Percentiles rank a stretch among this genome's conserved stretches.
These are phyloP conservation scores for Cocos nucifera DNA, from an alignment of 176 grass and related monocot genomes.

Conservation along the genomic window DNA sequence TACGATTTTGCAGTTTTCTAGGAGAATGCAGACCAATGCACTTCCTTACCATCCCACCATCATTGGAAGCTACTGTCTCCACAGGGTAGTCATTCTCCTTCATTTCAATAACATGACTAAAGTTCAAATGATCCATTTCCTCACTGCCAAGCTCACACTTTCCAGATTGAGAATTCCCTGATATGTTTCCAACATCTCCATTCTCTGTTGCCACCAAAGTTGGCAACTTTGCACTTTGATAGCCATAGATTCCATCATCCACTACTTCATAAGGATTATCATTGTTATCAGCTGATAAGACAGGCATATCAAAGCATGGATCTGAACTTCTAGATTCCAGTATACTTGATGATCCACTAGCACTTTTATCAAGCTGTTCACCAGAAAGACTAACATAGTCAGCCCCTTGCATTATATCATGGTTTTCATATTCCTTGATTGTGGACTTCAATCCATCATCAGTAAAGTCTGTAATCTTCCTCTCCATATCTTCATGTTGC, in stretches of 20 bases:
- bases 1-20: too few relatives aligned
- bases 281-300: slow-evolving; percentile 38
- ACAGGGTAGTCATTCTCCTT: slow-evolving; percentile 33
- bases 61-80: slow-evolving; percentile 22
- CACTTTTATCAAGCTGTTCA: slow-evolving; percentile 33
- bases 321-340: slow-evolving; percentile 31
- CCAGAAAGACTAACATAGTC: slow-evolving; percentile 6
- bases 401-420: slow-evolving; percentile 30
- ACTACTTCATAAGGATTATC: slow-evolving; percentile 32
- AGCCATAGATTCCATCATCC: slow-evolving; percentile 18
- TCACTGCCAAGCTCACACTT: slow-evolving; percentile 34
- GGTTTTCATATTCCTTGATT: slow-evolving; percentile 23
- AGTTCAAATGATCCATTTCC: slow-evolving; percentile 32
- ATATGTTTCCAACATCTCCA: slow-evolving; percentile 12
- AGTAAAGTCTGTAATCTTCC: slow-evolving; percentile 12
- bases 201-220: slow-evolving; percentile 22
- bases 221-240: slow-evolving; percentile 27
- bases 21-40: slow-evolving; percentile 5
- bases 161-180: slow-evolving; percentile 23
- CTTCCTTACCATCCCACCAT: slow-evolving; percentile 22
- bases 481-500: slow-evolving; percentile 27
- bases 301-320: slow-evolving; percentile 32
- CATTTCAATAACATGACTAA: slow-evolving; percentile 20
- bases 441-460: slow-evolving; percentile 18
- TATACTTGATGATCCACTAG: slow-evolving; percentile 29